A percentile compares a stretch with the other conserved stretches of the same genome.
phyloP scores from a whole-genome alignment of 768 basidiomycete genomes.

The Fomitopsis pulvina region DNA sequence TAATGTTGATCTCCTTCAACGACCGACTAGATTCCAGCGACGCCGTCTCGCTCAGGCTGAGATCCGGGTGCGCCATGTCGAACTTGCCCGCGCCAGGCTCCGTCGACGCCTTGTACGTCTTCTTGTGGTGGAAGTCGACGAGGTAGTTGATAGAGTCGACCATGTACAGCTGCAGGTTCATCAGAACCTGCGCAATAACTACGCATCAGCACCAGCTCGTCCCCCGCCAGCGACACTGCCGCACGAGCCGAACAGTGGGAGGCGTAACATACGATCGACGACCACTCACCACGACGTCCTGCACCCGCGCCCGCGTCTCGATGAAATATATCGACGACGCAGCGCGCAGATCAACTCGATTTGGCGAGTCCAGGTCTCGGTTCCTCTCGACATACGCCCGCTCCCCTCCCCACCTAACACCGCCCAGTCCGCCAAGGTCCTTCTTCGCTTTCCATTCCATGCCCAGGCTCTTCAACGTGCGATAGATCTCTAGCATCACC shows the following conservation, averaged over 20 bases:
- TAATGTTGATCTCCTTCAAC: constrained; percentile 43
- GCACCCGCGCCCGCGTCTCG: constrained; percentile 84
- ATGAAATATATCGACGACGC: constrained; percentile 86
- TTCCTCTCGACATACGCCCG: constrained; percentile 53
- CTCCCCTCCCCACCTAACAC: constrained; percentile 29
- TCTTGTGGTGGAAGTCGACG: constrained; percentile 97
- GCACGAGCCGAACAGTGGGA: not conserved
- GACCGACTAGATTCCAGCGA: constrained; percentile 50
- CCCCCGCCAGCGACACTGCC: not conserved
- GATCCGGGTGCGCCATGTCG: constrained; percentile 52
- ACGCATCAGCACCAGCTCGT: not conserved
- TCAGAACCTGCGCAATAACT: constrained; percentile 60
- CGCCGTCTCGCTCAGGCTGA: constrained; percentile 40
- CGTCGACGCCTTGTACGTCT: constrained; percentile 74
- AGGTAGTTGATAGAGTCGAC: constrained; percentile 95
- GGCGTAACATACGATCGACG: not conserved
- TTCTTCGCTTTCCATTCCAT: constrained; percentile 99
- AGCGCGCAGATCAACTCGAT: constrained; percentile 52
- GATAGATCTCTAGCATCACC: constrained; percentile 98
- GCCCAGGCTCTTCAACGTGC: constrained; percentile 79
- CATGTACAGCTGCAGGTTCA: constrained; percentile 97
- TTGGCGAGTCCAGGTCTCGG: constrained; percentile 52
- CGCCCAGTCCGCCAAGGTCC: constrained; percentile 67
- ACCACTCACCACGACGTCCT: constrained; percentile 80
- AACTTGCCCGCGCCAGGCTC: constrained; percentile 65